Conservation (phyloP, 2,329 filamentous ascomycete species). For the Paracoccidioides lutzii region DNA sequence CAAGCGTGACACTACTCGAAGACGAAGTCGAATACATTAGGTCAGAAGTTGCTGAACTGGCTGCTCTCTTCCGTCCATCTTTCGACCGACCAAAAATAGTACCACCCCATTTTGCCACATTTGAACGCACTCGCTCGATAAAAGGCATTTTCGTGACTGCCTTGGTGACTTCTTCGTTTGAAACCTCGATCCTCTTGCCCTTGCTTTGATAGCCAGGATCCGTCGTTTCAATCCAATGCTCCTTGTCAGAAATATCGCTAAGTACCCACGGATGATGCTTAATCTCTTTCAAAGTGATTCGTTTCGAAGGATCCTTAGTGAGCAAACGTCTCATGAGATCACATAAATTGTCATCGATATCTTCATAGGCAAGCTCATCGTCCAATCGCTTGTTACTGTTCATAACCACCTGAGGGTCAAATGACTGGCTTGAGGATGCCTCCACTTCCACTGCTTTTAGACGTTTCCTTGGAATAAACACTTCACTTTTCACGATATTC, state of each 20-base stretch:
- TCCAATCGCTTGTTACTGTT: conserved; percentile 59
- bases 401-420: conserved; percentile 38
- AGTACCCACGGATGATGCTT: conserved; percentile 91
- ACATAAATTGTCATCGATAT: conserved; percentile 64
- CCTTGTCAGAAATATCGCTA: conserved; percentile 58
- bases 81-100: conserved; percentile 37
- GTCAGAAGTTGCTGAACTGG: conserved; percentile 41
- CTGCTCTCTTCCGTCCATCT: conserved; percentile 38
- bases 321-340: conserved; percentile 71
- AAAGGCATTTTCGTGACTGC: conserved; percentile 85
- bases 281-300: conserved; percentile 81
- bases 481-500: conserved; percentile 82
- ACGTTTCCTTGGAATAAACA: conserved; percentile 71
- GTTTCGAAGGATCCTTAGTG: conserved; percentile 74
- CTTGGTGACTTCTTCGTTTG: conserved; percentile 74
- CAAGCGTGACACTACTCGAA: conserved; percentile 44
- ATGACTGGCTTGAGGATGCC: conserved; percentile 34
- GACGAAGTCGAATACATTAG: conserved; percentile 43
- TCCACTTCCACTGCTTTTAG: conserved; percentile 54
- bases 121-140: conserved; percentile 70
- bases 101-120: conserved; percentile 53
- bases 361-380: conserved; percentile 70
- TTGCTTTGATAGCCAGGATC: conserved; percentile 67
- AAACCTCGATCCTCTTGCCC: conserved; percentile 80
- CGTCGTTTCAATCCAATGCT: conserved; percentile 84